These are phyloP conservation scores for Mycothermus thermophilus DNA, from an alignment of 495 filamentous ascomycete genomes.

Conservation along the genomic window DNA sequence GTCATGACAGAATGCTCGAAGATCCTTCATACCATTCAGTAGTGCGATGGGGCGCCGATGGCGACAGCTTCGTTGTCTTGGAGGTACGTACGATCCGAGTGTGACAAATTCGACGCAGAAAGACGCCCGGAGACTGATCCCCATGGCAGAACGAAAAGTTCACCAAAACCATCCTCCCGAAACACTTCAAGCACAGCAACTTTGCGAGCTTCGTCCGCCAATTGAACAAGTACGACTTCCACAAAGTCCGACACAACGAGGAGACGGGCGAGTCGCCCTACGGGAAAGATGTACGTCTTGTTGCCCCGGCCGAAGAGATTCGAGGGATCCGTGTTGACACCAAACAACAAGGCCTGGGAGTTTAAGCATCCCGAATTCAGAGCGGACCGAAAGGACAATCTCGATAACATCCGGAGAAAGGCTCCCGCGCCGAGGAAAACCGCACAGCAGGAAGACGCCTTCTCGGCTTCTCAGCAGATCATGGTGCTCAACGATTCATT, in stretches of 20 bases:
- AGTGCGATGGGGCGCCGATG: constrained; percentile 88
- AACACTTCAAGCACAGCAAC: constrained; percentile 99
- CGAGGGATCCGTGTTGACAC: constrained; percentile 18
- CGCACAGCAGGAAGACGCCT: constrained; percentile 52
- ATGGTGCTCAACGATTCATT: constrained; percentile 79
- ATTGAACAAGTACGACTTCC: constrained; percentile 98
- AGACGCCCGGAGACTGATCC: not conserved
- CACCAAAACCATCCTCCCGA: constrained; percentile 90
- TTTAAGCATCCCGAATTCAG: constrained; percentile 97
- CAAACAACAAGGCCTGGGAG: constrained; percentile 64
- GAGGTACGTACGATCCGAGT: constrained; percentile 66
- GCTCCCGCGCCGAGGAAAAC: constrained; percentile 83
- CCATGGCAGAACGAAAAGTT: constrained; percentile 80
- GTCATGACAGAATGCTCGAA: constrained; percentile 72
- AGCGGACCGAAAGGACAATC: constrained; percentile 84
- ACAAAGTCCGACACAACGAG: constrained; percentile 96
- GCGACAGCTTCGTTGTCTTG: constrained; percentile 92
- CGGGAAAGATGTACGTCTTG: constrained; percentile 62
- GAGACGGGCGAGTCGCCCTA: constrained; percentile 85
- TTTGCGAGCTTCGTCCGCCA: constrained; percentile 98
- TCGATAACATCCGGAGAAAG: constrained; percentile 94
- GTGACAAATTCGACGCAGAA: constrained; percentile 2
- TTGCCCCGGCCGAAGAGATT: too few species aligned
- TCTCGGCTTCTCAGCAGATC: constrained; percentile 66
- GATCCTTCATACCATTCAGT: constrained; percentile 85